A percentile compares a stretch with the other conserved stretches of the same genome.
Evolutionary conservation across 208 protist genomes (phyloP).

Genomic region (Leishmania amazonensis): DNA sequence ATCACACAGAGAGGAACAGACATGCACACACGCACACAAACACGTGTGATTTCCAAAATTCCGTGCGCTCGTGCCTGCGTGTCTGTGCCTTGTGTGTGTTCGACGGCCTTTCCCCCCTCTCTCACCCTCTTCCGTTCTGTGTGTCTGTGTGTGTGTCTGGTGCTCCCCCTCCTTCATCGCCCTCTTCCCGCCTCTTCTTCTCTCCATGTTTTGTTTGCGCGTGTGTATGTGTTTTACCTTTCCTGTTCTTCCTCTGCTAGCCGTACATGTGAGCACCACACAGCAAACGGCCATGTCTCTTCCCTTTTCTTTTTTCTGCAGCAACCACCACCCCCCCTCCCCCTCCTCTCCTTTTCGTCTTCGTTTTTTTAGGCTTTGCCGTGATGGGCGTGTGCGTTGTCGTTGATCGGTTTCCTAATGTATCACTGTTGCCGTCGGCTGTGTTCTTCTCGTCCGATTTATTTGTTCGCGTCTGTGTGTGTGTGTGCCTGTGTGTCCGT

Average conservation of each 20-base stretch:
- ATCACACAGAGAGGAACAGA: not conserved
- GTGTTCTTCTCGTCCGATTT: not conserved
- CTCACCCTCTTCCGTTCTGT: not conserved
- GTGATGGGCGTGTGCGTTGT: not conserved
- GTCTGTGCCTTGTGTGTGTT: not conserved
- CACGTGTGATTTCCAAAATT: not conserved
- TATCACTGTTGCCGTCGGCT: not conserved
- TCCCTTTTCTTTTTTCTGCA: not conserved
- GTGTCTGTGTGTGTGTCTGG: not conserved
- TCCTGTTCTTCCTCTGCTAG: not conserved
- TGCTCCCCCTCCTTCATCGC: not conserved
- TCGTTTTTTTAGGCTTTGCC: not conserved
- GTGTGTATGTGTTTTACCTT: not conserved
- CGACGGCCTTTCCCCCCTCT: not conserved
- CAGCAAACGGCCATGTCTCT: not conserved
- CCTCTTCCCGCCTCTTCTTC: not conserved
- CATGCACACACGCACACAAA: not conserved
- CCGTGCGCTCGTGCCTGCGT: not conserved
- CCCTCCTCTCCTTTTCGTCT: not conserved
- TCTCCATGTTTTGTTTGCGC: too few relatives aligned
- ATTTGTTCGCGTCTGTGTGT: not conserved
- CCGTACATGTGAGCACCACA: not conserved
- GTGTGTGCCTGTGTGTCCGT: not conserved
- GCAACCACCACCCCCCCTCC: not conserved
- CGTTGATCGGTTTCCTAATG: not conserved